Evolutionary conservation across 768 basidiomycete genomes (phyloP), one percentile per base, ranked within the genome.

Genomic region (Kwoniella sp.): DNA sequence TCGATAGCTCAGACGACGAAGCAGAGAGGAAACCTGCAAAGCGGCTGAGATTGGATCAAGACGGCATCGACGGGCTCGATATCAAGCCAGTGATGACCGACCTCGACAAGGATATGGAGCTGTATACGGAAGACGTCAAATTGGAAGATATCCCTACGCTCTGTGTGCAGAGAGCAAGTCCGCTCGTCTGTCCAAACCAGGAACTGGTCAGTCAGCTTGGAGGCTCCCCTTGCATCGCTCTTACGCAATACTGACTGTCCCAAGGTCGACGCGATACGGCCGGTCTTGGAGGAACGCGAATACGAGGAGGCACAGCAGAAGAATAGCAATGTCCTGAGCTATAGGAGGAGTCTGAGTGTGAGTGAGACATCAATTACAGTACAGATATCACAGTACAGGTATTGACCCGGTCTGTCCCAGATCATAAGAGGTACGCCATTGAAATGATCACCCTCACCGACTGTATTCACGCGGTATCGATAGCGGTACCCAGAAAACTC

Each of bases 291-390:
- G 38, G 63, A 63, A 31, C 46, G 72, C 23, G 70, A 71, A 43
- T 71, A 54, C 49, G 72, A 73, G 44, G 68, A 66, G 14, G 46
- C 47, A 9, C 46, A 63, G 12, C 70, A 73, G 50, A 70, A 67
- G 47, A 73, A 73, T 45, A 57, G 68, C 25, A 73, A 73, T 50
- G 60, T 71, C 5, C 48, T 73, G 39, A 71, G 70, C 32, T 73
- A 73, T 51, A 49, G 70, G 41, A 23, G 72, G 28, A 70, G 70
- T 50, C 61, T 73, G 60, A 71, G 70, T 32, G 70, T 71, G 46
- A 55, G 67, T 62, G 6, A 2, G 14, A 36, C n/a, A n/a, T n/a
- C n/a, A n/a, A n/a, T n/a, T n/a, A n/a, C n/a, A n/a, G n/a, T n/a
- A n/a, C n/a, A n/a, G n/a, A n/a, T 33, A n/a, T 33, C 32, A n/a